Conservation (phyloP, 202 grass and related monocot species). For the Dendrocalamus latiflorus region DNA sequence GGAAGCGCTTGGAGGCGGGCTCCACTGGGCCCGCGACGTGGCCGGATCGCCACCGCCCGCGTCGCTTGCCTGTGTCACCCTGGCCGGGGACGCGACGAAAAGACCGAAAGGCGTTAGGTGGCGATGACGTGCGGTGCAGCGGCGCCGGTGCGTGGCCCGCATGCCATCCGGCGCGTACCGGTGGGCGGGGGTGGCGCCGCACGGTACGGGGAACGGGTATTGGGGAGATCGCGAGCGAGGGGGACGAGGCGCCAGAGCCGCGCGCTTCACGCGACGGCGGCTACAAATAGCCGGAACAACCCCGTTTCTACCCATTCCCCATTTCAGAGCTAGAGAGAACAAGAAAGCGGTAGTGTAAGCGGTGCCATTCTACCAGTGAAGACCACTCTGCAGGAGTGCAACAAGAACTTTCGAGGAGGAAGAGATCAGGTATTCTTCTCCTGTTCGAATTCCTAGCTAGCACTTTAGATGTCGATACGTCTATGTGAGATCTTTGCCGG, state of each 20-base stretch:
- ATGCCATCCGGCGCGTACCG: too few species aligned
- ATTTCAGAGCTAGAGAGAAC: background rate
- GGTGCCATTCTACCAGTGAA: too few species aligned
- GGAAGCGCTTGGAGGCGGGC: background rate
- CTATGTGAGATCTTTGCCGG: too few species aligned
- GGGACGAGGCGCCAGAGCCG: background rate
- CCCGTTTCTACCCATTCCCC: background rate
- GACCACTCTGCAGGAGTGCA: background rate
- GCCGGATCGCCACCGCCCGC: background rate
- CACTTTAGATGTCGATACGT: too few species aligned
- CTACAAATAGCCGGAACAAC: background rate
- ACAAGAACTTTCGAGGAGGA: background rate
- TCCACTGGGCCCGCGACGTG: background rate
- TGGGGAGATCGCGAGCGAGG: background rate
- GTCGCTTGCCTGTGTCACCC: too few species aligned
- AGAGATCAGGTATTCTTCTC: background rate
- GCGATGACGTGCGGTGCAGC: background rate
- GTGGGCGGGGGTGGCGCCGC: background rate
- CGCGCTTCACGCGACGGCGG: conserved; percentile 7
- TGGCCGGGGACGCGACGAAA: background rate
- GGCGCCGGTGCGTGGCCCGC: too few species aligned
- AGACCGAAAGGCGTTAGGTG: background rate
- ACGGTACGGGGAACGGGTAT: conserved; percentile 9
- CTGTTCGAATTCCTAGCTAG: background rate
- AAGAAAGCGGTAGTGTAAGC: background rate